Conservation (phyloP, 1,284 basidiomycete genomes). For the Laetiporus sulphureus region DNA sequence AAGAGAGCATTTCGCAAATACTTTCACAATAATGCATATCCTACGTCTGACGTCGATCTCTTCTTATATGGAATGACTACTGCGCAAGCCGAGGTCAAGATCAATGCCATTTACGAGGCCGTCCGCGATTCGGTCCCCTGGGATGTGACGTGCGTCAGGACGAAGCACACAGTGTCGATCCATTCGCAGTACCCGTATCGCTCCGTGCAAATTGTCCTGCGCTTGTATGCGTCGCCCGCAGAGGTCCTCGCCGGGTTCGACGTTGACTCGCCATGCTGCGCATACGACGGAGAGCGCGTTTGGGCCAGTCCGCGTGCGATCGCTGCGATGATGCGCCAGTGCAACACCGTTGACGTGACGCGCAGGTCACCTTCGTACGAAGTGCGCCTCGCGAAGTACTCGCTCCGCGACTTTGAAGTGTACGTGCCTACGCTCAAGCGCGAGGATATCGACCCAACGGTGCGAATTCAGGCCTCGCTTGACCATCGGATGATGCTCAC, state of each 20-base stretch:
- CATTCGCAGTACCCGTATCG: slow-evolving; percentile 60
- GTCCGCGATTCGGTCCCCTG: slow-evolving; percentile 56
- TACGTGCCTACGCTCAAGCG: slow-evolving; percentile 44
- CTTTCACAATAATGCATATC: slow-evolving; percentile 45
- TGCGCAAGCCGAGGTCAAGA: slow-evolving; percentile 53
- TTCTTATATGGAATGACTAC: slow-evolving; percentile 52
- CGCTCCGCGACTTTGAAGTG: slow-evolving; percentile 45
- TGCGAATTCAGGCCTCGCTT: slow-evolving; percentile 18
- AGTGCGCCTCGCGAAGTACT: slow-evolving; percentile 50
- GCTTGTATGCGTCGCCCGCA: slow-evolving; percentile 49
- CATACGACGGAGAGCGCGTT: slow-evolving; percentile 48
- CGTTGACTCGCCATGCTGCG: slow-evolving; percentile 51
- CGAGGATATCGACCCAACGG: slow-evolving; percentile 48
- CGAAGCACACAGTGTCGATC: slow-evolving; percentile 57
- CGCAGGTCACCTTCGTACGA: slow-evolving; percentile 59
- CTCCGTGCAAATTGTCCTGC: slow-evolving; percentile 49
- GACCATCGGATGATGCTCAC: not conserved
- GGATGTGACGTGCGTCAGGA: slow-evolving; percentile 58
- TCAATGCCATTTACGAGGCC: slow-evolving; percentile 49
- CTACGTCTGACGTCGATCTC: slow-evolving; percentile 56
- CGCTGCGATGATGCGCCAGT: slow-evolving; percentile 52
- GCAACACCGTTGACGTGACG: slow-evolving; percentile 52
- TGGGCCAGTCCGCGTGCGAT: slow-evolving; percentile 51
- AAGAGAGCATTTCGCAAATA: slow-evolving; percentile 49
- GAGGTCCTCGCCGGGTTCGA: slow-evolving; percentile 60